phyloP scores from a whole-genome alignment of 2,329 filamentous ascomycete species.

The Penicillium fuscoglaucum region DNA sequence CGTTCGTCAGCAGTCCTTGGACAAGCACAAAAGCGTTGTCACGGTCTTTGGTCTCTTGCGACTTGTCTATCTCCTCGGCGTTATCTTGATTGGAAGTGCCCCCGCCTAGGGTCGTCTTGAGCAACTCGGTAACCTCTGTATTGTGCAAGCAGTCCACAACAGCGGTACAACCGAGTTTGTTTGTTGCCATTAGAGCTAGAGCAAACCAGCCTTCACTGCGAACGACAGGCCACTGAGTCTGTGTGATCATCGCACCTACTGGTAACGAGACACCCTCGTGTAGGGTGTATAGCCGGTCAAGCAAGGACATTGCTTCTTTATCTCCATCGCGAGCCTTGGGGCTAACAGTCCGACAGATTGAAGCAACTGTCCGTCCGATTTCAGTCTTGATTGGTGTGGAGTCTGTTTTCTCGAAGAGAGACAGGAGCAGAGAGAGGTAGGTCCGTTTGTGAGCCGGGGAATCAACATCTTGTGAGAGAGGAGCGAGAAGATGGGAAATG shows the following conservation, averaged over 20 bases:
- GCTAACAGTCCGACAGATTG: slow-evolving; percentile 45
- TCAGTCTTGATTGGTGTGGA: slow-evolving; percentile 49
- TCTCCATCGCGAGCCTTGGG: slow-evolving; percentile 30
- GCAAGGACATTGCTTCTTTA: slow-evolving; percentile 25
- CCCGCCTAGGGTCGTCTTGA: slow-evolving; percentile 34
- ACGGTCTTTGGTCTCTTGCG: slow-evolving; percentile 39
- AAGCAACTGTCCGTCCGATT: slow-evolving; percentile 48
- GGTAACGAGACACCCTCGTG: slow-evolving; percentile 42
- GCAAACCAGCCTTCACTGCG: slow-evolving; percentile 53
- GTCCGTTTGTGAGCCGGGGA: slow-evolving; percentile 33
- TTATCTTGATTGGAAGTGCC: slow-evolving; percentile 18
- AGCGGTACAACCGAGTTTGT: slow-evolving; percentile 32
- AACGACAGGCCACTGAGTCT: slow-evolving; percentile 51
- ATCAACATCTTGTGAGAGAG: slow-evolving; percentile 31
- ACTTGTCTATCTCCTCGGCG: slow-evolving; percentile 19
- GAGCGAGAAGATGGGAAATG: slow-evolving; percentile 38
- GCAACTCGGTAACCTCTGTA: slow-evolving; percentile 34
- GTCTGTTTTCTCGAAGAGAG: slow-evolving; percentile 45
- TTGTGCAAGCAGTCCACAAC: slow-evolving; percentile 40
- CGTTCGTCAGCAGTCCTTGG: slow-evolving; percentile 41
- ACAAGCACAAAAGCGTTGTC: slow-evolving; percentile 45
- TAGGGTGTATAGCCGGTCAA: slow-evolving; percentile 37
- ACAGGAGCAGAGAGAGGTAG: slow-evolving; percentile 45
- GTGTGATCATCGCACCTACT: slow-evolving; percentile 46
- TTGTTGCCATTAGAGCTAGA: slow-evolving; percentile 48